Evolutionary conservation across 2,329 filamentous ascomycete genomes (phyloP), one percentile per base, ranked within the genome.

Genomic region (Aspergillus ustus): DNA sequence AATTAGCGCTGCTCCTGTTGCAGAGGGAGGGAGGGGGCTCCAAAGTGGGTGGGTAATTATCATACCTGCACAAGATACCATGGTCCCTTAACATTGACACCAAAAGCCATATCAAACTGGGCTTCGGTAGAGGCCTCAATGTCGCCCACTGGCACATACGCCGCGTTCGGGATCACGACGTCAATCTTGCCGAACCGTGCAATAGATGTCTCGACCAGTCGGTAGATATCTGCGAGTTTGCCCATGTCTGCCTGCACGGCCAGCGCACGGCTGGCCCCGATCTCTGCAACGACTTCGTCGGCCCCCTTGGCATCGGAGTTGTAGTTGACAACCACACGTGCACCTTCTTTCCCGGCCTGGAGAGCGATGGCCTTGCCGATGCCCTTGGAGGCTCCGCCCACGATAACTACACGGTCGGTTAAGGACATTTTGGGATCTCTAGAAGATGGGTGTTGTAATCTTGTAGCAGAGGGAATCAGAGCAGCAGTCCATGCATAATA

Each of bases 81-180:
- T 0, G 83, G 81, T 0, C 84, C 84, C 67, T 85, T 86, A 57
- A 86, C 84, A 68, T 87, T 87, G 28, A 85, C 60, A 48, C 71
- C 73, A 67, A 84, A 83, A 5, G 73, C 73, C 4, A 59, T 63
- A 64, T 86, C 83, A 67, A 82, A 87, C 57, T 81, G 76, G 5
- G 74, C 78, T 69, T 86, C 83, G 0, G 78, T 83, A 0, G 80
- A 78, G 19, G 75, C 67, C 44, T 80, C 78, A 15, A 88, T 73
- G 52, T 80, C 78, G 15, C 75, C 77, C 72, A 84, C 79, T 4
- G 75, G 75, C 75, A 85, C 75, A 8, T 81, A 66, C 0, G 80
- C 86, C 0, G 86, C 85, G 62, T 85, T 87, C 2, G 82, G 76
- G 52, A 88, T 75, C 5, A 88, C 63, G 37, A 87, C 81, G 73